Evolutionary conservation across 768 basidiomycete genomes (phyloP), one percentile per base, ranked within the genome.

Genomic region (Dioszegia aurantiaca): DNA sequence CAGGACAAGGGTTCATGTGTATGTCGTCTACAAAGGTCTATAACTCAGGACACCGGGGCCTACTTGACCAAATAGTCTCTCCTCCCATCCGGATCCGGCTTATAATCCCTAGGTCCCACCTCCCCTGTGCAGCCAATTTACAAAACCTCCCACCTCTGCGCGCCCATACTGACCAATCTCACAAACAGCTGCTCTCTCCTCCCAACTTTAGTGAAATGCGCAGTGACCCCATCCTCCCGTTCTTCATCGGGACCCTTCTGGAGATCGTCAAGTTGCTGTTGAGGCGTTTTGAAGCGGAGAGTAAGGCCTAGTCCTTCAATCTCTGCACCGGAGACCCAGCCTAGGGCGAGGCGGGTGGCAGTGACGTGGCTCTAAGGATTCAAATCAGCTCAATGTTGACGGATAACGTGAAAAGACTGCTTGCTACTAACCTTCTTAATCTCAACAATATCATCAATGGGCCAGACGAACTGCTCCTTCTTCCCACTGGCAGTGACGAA

Each of bases 151-250:
- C 77, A 79, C 44, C 72, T 52, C 56, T 76, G 76, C 45, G 73
- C 64, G 10, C 72, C 73, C 67, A 78, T 75, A 53, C 69, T 69
- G 44, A 79, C 52, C 42, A 79, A 54, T 23, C 79, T 60, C 3
- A 74, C 68, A 53, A 79, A 78, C 52, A 79, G 59, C 62, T 78
- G 70, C 54, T 79, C 79, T 41, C 79, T 59, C 44, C 79, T 64
- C 1, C 70, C 76, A 9, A 79, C 77, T 44, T 74, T 60, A 33
- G 68, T 73, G 61, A 79, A 78, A 39, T 69, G 60, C 55, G 70
- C 54, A 9, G 70, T 68, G 54, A 64, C 67, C 17, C 78, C 77
- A 9, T 74, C 68, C 23, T 61, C 59, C 42, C 60, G 44, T 10
- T 57, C 56, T 1, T 74, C 75, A 3, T 24, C 54, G 3, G 41